Evolutionary conservation across 805 yeast genomes (phyloP).

Genomic region (Gaillardinia entomophila): DNA sequence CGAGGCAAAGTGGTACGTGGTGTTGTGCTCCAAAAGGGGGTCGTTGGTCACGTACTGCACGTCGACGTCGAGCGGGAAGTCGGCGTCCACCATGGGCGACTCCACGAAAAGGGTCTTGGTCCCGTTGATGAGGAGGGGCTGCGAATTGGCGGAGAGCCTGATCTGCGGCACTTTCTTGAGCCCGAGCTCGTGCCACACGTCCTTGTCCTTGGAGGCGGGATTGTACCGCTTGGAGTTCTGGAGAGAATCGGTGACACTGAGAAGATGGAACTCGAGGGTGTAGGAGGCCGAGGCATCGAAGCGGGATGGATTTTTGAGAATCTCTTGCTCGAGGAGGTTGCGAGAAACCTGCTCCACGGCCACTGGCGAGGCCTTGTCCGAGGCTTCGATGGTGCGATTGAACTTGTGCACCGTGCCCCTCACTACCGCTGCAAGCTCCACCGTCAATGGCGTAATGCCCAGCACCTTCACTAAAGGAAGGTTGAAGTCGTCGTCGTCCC

Average conservation of each 20-base stretch:
- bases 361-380: not conserved
- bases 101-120: constrained; percentile 24
- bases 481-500: constrained; percentile 28
- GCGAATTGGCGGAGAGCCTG: constrained; percentile 13
- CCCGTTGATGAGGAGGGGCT: constrained; percentile 20
- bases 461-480: constrained; percentile 47
- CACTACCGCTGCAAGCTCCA: constrained; percentile 18
- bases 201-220: constrained; percentile 30
- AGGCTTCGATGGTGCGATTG: constrained; percentile 13
- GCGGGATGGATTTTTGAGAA: constrained; percentile 20
- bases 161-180: constrained; percentile 21
- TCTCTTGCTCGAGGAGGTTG: constrained; percentile 30
- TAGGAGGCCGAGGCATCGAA: constrained; percentile 14
- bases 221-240: constrained; percentile 30
- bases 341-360: constrained; percentile 15
- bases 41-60: constrained; percentile 22
- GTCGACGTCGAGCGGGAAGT: constrained; percentile 43
- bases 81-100: constrained; percentile 20
- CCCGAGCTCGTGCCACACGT: constrained; percentile 24
- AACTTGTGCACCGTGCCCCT: constrained; percentile 20
- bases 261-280: constrained; percentile 27
- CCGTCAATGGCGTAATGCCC: constrained; percentile 69
- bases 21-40: constrained; percentile 10
- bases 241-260: constrained; percentile 25
- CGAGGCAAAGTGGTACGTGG: constrained; percentile 19